phyloP scores from a whole-genome alignment of 768 basidiomycete species.

The Lyophyllum shimeji region DNA sequence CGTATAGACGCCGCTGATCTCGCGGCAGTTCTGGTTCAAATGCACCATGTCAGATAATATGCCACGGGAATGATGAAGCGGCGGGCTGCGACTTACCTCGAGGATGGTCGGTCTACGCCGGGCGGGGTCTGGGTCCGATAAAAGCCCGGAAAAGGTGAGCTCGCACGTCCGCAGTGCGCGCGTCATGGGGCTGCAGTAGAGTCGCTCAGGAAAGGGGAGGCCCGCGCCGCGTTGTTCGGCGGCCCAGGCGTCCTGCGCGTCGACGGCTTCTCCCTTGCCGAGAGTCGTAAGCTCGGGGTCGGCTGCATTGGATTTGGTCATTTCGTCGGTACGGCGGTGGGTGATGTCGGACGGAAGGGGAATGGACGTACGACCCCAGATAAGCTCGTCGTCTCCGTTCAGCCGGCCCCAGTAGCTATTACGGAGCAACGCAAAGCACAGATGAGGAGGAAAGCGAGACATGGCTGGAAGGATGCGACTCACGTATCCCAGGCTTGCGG shows the following conservation, averaged over 20 bases:
- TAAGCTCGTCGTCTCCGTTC: slow-evolving; percentile 62
- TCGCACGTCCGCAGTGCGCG: slow-evolving; percentile 60
- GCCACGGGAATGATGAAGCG: too few relatives aligned
- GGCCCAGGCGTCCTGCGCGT: slow-evolving; percentile 46
- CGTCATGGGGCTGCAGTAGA: slow-evolving; percentile 65
- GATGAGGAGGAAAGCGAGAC: not conserved
- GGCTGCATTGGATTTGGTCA: slow-evolving; percentile 37
- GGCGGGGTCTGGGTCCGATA: slow-evolving; percentile 18
- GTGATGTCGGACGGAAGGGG: not conserved
- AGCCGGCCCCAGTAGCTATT: slow-evolving; percentile 61
- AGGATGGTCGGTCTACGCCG: slow-evolving; percentile 39
- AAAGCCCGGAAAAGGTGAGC: slow-evolving; percentile 46
- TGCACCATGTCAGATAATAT: too few relatives aligned
- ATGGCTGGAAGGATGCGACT: slow-evolving; percentile 14
- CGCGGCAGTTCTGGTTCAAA: too few relatives aligned
- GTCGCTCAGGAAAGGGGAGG: slow-evolving; percentile 52
- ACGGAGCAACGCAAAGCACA: too few relatives aligned
- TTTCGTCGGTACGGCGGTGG: too few relatives aligned
- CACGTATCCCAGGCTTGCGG: slow-evolving; percentile 62
- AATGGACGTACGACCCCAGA: slow-evolving; percentile 71
- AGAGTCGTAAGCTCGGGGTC: slow-evolving; percentile 65
- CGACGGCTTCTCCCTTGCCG: slow-evolving; percentile 56
- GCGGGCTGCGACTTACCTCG: slow-evolving; percentile 47
- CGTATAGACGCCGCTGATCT: slow-evolving; percentile 31
- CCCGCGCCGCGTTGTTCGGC: slow-evolving; percentile 42